Base-by-base conservation (phyloP, 163 green algal species). In the Prototheca wickerhamii region DNA sequence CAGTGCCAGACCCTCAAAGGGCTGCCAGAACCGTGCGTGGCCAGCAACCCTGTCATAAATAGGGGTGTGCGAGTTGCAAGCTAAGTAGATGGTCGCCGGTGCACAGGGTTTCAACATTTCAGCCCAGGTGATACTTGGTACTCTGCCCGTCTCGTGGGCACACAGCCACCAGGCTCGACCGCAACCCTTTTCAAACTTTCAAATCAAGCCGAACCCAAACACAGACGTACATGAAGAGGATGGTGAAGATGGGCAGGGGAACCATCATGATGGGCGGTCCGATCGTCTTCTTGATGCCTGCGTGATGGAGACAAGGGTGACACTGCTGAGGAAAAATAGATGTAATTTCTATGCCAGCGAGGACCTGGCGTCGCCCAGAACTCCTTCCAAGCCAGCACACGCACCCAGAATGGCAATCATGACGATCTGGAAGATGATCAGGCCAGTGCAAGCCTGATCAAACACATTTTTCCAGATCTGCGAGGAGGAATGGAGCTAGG, bases 401-500 rank as follows among this genome's bases (percentile, higher is more conserved):
- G 0, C 46, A 54, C 46, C 43, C 43, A 75, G 57, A 4, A 76
- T 26, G 30, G 37, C 68, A n/a, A 82, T 35, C 76, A 81, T 81
- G 30, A 84, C 61, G 20, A 79, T 25, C 33, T 84, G 76, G 64
- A 81, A 78, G 25, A 84, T 78, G 64, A 89, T 69, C 35, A 88
- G 55, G 2, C 63, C 69, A 1, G 67, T 55, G 70, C 84, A 81
- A n/a, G 81, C 63, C 64, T 91, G 82, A 56, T 81, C 66, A 63
- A 84, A 87, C 3, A 89, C 75, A 54, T 78, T 65, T 23, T 59
- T 59, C 76, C 76, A 85, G n/a, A 73, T 53, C 76, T 82, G 71
- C 60, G 55, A 2, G n/a, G 25, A 33, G 51, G 28, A 52, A 1
- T 35, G 20, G 33, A 40, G 28, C 4, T 42, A 6, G 15, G 30